phyloP scores from a whole-genome alignment of 1,139 yeast species.

The Kodamaea plutei region DNA sequence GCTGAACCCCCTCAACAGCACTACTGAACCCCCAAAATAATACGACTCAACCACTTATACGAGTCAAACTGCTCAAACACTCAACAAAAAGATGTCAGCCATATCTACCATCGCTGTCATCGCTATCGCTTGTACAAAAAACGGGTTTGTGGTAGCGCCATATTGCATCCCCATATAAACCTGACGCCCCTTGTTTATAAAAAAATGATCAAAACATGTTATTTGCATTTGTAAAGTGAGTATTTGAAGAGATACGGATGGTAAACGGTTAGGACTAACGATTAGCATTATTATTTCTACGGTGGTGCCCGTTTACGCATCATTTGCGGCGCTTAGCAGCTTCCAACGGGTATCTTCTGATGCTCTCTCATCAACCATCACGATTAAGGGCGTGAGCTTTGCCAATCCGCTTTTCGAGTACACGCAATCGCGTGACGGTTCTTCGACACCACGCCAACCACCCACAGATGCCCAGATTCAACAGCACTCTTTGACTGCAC shows the following conservation, averaged over 20 bases:
- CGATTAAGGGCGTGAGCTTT: conserved; percentile 34
- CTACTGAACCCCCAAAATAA: too few relatives aligned
- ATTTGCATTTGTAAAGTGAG: conserved; percentile 13
- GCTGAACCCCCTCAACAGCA: too few relatives aligned
- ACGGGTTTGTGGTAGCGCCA: conserved; percentile 5
- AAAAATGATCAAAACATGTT: conserved; percentile 8
- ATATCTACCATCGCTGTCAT: too few relatives aligned
- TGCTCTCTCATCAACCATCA: conserved; percentile 25
- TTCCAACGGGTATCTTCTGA: conserved; percentile 23
- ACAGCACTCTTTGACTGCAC: conserved; percentile 36
- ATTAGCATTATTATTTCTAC: conserved; percentile 36
- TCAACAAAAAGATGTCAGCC: too few relatives aligned
- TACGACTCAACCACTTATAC: too few relatives aligned
- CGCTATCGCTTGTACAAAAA: too few relatives aligned
- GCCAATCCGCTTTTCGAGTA: conserved; percentile 24
- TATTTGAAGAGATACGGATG: conserved; percentile 1
- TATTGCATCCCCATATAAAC: conserved; percentile 2
- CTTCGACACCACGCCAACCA: conserved; percentile 3
- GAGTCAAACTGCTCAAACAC: too few relatives aligned
- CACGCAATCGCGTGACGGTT: conserved; percentile 7
- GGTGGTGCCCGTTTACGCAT: conserved; percentile 50
- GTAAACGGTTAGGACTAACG: conserved; percentile 8
- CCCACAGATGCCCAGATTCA: conserved; percentile 16
- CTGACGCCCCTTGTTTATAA: conserved; percentile 3
- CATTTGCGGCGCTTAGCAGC: conserved; percentile 48